These are phyloP conservation scores for Penicillium atrosanguineum DNA, from an alignment of 495 filamentous ascomycete species.

Conservation along the genomic window DNA sequence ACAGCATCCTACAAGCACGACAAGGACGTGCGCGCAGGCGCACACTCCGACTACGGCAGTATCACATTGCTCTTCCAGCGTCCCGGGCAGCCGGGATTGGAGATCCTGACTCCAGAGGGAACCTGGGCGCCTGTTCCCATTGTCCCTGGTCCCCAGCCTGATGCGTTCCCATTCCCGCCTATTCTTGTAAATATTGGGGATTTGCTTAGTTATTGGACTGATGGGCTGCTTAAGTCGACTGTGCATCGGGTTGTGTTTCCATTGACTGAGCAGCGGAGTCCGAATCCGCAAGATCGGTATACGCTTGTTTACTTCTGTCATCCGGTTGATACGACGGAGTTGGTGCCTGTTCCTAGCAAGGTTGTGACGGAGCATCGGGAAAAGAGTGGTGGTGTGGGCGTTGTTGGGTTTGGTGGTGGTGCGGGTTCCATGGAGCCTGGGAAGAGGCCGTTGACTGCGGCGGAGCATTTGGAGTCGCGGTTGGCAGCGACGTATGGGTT, in stretches of 20 bases:
- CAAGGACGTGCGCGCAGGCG: conserved; percentile 61
- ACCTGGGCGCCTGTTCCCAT: conserved; percentile 48
- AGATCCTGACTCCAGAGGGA: conserved; percentile 63
- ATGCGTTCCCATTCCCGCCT: conserved; percentile 58
- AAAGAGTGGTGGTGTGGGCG: conserved; percentile 24
- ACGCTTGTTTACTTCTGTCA: conserved; percentile 93
- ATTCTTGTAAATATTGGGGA: conserved; percentile 95
- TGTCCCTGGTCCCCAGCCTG: conserved; percentile 32
- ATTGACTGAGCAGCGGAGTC: conserved; percentile 34
- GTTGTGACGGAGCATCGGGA: conserved; percentile 44
- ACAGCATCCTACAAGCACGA: conserved; percentile 45
- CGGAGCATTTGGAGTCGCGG: conserved; percentile 75
- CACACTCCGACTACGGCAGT: conserved; percentile 66
- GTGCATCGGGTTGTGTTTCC: conserved; percentile 89
- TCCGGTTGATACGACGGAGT: conserved; percentile 65
- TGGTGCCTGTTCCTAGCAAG: conserved; percentile 74
- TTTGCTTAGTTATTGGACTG: conserved; percentile 87
- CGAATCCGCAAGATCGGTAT: conserved; percentile 68
- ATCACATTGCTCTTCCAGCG: conserved; percentile 76
- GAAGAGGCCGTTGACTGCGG: conserved; percentile 69
- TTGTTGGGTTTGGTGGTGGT: conserved; percentile 44
- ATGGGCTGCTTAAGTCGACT: conserved; percentile 76
- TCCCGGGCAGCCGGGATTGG: conserved; percentile 77
- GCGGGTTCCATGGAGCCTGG: conserved; percentile 42
- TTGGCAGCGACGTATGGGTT: conserved; percentile 73